These are phyloP conservation scores for Triticum dicoccoides DNA, from an alignment of 176 grass and related monocot species.

Conservation along the genomic window DNA sequence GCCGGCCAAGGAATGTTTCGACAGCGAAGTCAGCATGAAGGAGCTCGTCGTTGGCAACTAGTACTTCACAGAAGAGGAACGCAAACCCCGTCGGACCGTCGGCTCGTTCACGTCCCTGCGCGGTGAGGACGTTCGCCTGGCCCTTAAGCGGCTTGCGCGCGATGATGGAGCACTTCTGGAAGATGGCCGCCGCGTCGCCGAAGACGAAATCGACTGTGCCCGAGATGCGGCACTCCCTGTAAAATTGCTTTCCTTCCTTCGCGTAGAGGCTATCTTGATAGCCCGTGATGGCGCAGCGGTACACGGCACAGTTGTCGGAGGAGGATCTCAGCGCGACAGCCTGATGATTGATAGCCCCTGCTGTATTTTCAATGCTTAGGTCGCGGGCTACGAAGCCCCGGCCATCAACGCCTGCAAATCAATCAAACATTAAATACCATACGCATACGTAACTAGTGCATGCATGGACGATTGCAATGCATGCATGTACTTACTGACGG, in stretches of 20 bases:
- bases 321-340: neutral
- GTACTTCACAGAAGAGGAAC: conserved; percentile 36
- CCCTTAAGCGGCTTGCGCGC: conserved; percentile 15
- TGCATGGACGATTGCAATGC: neutral
- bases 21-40: neutral
- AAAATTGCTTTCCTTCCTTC: neutral
- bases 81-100: conserved; percentile 7
- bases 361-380: neutral
- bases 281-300: neutral
- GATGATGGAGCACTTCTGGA: conserved; percentile 41
- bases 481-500: conserved; percentile 26
- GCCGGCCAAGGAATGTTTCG: conserved; percentile 44
- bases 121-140: conserved; percentile 44
- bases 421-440: too few relatives aligned
- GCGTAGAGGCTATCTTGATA: neutral
- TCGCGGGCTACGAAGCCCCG: neutral
- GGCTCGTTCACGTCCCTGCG: conserved; percentile 10
- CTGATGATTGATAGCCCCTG: neutral
- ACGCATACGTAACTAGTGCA: neutral
- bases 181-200: conserved; percentile 18
- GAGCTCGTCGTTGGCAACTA: conserved; percentile 12
- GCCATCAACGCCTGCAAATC: neutral
- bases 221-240: neutral
- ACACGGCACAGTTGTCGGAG: neutral
- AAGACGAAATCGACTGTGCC: neutral